phyloP scores from a whole-genome alignment of 2,329 filamentous ascomycete genomes.

The Periconia sp. region DNA sequence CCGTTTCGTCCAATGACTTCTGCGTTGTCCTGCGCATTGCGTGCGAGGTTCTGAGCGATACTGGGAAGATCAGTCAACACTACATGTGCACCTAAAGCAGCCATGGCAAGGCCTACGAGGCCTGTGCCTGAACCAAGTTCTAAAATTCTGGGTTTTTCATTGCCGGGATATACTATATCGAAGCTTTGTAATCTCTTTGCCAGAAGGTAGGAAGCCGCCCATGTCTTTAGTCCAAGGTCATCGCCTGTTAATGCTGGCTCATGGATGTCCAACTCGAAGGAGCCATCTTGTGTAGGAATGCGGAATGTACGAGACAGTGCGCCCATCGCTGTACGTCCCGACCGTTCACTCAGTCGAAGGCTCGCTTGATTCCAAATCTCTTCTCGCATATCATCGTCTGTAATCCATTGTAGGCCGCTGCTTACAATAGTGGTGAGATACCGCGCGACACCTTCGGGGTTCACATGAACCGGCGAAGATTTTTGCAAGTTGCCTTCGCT shows the following conservation, averaged over 20 bases:
- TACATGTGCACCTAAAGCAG: slow-evolving; percentile 68
- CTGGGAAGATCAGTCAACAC: slow-evolving; percentile 78
- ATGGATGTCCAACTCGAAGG: slow-evolving; percentile 66
- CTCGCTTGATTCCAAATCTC: slow-evolving; percentile 77
- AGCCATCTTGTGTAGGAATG: slow-evolving; percentile 51
- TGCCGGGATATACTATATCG: slow-evolving; percentile 8
- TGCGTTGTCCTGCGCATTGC: slow-evolving; percentile 70
- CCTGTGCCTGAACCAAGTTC: slow-evolving; percentile 92
- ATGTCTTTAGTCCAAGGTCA: slow-evolving; percentile 89
- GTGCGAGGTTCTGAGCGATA: slow-evolving; percentile 80
- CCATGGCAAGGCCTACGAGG: slow-evolving; percentile 83
- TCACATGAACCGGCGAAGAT: slow-evolving; percentile 39
- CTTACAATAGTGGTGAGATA: slow-evolving; percentile 72
- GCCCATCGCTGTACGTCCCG: slow-evolving; percentile 72
- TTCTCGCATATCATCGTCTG: slow-evolving; percentile 67
- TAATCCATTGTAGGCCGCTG: slow-evolving; percentile 69
- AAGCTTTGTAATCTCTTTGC: slow-evolving; percentile 65
- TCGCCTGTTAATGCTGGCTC: slow-evolving; percentile 89
- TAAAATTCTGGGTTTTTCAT: slow-evolving; percentile 50
- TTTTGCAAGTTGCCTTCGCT: slow-evolving; percentile 19
- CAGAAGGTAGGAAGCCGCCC: slow-evolving; percentile 87
- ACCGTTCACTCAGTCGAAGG: slow-evolving; percentile 78
- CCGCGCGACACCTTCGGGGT: slow-evolving; percentile 55
- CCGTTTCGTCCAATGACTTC: slow-evolving; percentile 56
- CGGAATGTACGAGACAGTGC: slow-evolving; percentile 63